Base-by-base conservation (phyloP, 2,329 filamentous ascomycete species). In the Aureobasidium sp. region DNA sequence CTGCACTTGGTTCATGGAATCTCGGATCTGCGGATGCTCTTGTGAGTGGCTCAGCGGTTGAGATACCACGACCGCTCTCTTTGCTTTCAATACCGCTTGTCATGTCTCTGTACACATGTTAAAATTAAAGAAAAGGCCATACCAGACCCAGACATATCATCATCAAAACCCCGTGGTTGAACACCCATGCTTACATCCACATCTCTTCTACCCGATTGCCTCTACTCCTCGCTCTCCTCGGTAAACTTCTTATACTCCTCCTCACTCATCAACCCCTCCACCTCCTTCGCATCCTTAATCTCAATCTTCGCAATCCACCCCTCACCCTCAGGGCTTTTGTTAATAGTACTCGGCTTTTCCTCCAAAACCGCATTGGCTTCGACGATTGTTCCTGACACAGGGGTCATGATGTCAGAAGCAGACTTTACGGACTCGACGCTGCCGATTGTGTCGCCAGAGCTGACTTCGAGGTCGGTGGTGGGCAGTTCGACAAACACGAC, bases 401-500 rank as follows among this genome's bases (percentile, higher is more conserved):
- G 94, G 15, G 91, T 87, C 79, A 96, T 88, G 81, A 99, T 96
- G 75, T 99, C 94, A 66, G 90, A 93, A n/a, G 94, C 94, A 66
- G 89, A 94, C 83, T 99, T 99, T 76, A 99, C 94, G 2, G 91
- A 97, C 81, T 99, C 94, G 69, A 99, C 93, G 64, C 93, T 91
- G 68, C 94, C 94, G 68, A 97, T 89, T 67, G 88, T 82, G 73
- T 97, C 93, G 70, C 91, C 91, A 62, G 86, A 83, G 63, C 78
- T 77, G 65, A 96, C 83, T 70, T 87, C 84, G 68, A 86, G 79
- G 67, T 85, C 87, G 62, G 81, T 73, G 68, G 87, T 81, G 62
- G 94, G 94, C 34, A 99, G 88, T 82, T 99, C 94, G 71, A 97
- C 91, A 80, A 89, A 99, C 73, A 99, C 93, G 64, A 97, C 92